Evolutionary conservation across 805 yeast genomes (phyloP), one percentile per base, ranked within the genome.

Genomic region (Metschnikowia arizonensis): DNA sequence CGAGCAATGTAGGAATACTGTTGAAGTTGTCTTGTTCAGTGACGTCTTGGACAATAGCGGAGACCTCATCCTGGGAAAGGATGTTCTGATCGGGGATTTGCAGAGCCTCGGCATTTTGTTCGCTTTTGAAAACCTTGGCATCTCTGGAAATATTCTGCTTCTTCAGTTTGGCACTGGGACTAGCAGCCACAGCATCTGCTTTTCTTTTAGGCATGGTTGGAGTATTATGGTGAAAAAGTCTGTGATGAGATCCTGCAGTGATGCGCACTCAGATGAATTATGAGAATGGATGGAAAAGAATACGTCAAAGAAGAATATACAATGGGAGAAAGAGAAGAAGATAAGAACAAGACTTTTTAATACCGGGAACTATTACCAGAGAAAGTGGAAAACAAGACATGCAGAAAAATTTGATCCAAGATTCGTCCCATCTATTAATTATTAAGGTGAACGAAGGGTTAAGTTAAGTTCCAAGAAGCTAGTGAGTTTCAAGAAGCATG

Each of bases 21-120:
- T 85, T 85, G 59, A 77, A 79, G 48, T 74, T 74, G 18, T 79
- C 62, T 5, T 82, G 69, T 31, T 68, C 66, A 3, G 56, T 58
- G 21, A 78, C 61, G 31, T 68, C 68, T 6, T 54, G 43, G 15
- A 56, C 59, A 40, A 63, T 49, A 1, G 40, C 32, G 29, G 62
- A 47, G 38, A 68, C 52, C 37, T 64, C 59, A 6, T 52, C 47
- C 33, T 55, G 28, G 4, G 57, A 37, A 14, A 63, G 47, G 18
- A 50, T 55, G 48, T 24, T 37, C 12, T 18, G 24, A 19, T 42
- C 43, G 12, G 42, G 28, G 17, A 10, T 25, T 45, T 45, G 40
- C 49, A 50, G 4, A 21, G 19, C 8, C 23, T 34, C 36, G 25
- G 24, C 19, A 32, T 8, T 15, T 8, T 6, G 28, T 25, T 21